phyloP scores from a whole-genome alignment of 2,329 filamentous ascomycete species.

The Fusarium sp. region DNA sequence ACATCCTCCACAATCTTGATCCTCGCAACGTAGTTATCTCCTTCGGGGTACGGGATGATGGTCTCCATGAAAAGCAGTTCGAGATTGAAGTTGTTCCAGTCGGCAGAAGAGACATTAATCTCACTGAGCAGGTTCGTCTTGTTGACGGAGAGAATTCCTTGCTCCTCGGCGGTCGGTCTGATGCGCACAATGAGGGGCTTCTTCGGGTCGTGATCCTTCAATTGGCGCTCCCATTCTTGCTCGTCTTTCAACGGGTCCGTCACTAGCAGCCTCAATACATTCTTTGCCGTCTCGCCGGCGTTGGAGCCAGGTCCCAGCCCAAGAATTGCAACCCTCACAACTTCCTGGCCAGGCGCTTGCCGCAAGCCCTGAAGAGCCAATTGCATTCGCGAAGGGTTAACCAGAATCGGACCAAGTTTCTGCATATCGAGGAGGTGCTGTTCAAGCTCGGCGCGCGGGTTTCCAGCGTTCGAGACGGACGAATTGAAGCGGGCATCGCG shows the following conservation, averaged over 20 bases:
- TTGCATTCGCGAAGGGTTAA: slow-evolving; percentile 77
- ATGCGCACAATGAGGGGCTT: slow-evolving; percentile 74
- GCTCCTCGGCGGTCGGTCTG: slow-evolving; percentile 43
- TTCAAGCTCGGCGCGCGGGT: slow-evolving; percentile 66
- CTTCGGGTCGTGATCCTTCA: slow-evolving; percentile 62
- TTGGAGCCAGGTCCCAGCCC: slow-evolving; percentile 55
- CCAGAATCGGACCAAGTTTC: slow-evolving; percentile 67
- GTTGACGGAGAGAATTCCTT: slow-evolving; percentile 43
- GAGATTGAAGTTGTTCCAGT: slow-evolving; percentile 68
- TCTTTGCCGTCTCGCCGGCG: slow-evolving; percentile 63
- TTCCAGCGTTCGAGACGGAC: slow-evolving; percentile 40
- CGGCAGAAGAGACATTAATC: slow-evolving; percentile 70
- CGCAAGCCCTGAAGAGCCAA: slow-evolving; percentile 74
- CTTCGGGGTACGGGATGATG: slow-evolving; percentile 50
- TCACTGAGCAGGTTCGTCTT: slow-evolving; percentile 60
- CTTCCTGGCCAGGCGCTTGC: slow-evolving; percentile 65
- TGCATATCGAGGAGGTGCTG: slow-evolving; percentile 69
- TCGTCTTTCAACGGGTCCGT: slow-evolving; percentile 74
- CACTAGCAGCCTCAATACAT: slow-evolving; percentile 74
- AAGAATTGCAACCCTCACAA: slow-evolving; percentile 68
- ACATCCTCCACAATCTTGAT: slow-evolving; percentile 69
- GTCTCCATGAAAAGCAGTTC: slow-evolving; percentile 71
- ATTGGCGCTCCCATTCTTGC: slow-evolving; percentile 73
- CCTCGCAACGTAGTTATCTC: slow-evolving; percentile 45
- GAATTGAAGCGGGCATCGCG: slow-evolving; percentile 45